phyloP scores from a whole-genome alignment of 2,329 filamentous ascomycete species.

The Hirsutella minnesotensis region DNA sequence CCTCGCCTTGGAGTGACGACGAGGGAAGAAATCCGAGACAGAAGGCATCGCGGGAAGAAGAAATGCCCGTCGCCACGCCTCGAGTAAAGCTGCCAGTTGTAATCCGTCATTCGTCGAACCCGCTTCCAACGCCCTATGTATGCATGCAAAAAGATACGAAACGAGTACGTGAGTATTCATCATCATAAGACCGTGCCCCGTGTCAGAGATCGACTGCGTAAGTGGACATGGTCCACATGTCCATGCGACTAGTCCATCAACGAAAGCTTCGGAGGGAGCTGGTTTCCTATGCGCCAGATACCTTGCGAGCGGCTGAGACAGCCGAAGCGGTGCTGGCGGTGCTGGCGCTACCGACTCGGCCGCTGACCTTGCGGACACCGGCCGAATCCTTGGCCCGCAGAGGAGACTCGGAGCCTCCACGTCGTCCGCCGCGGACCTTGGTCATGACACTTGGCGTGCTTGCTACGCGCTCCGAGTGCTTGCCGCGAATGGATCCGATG shows the following conservation, averaged over 20 bases:
- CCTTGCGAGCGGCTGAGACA: conserved; percentile 38
- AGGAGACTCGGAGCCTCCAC: conserved; percentile 33
- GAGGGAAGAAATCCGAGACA: too few species aligned
- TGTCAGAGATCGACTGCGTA: too few species aligned
- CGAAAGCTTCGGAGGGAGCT: conserved; percentile 9
- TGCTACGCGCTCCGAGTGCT: conserved; percentile 32
- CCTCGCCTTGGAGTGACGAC: too few species aligned
- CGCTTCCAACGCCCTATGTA: neutral
- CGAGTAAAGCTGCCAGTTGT: neutral
- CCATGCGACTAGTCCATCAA: neutral
- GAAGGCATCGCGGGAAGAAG: too few species aligned
- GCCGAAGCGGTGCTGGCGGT: conserved; percentile 27
- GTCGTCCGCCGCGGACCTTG: conserved; percentile 54
- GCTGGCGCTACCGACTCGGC: conserved; percentile 49
- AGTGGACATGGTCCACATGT: too few species aligned
- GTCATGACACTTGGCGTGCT: conserved; percentile 39
- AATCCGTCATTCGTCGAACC: neutral
- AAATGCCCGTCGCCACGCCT: neutral
- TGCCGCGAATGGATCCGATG: conserved; percentile 47
- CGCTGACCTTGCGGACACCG: conserved; percentile 54
- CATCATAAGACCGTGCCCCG: too few species aligned
- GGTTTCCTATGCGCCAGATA: conserved; percentile 30
- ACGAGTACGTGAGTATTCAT: neutral
- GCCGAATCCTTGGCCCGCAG: conserved; percentile 38
- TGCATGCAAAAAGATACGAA: neutral